These are phyloP conservation scores for Lepidium sativum DNA, from an alignment of 345 rosid species.

Conservation along the genomic window DNA sequence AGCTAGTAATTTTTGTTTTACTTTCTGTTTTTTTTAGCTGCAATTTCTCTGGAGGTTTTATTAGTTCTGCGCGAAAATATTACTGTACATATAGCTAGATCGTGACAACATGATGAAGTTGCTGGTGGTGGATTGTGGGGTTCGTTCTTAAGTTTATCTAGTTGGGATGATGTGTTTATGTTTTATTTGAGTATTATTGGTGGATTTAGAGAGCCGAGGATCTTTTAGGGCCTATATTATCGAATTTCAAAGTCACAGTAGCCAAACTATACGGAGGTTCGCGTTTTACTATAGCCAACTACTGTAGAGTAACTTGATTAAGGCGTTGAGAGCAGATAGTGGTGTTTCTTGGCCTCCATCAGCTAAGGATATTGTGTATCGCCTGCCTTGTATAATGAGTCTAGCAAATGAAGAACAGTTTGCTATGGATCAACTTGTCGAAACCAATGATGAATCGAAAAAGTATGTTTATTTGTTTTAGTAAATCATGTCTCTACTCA, in stretches of 20 bases:
- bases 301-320: constrained; percentile 10
- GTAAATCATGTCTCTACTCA: not conserved
- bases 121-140: constrained; percentile 7
- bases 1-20: constrained; percentile 9
- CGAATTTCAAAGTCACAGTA: not conserved
- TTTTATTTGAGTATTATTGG: constrained; percentile 6
- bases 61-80: not conserved
- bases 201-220: not conserved
- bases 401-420: constrained; percentile 37
- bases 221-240: not conserved
- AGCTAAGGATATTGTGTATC: constrained; percentile 11
- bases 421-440: constrained; percentile 33
- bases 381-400: constrained; percentile 48
- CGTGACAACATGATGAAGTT: constrained; percentile 12
- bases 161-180: constrained; percentile 8
- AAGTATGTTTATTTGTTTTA: constrained; percentile 28
- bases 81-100: constrained; percentile 22
- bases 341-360: not conserved
- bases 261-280: not conserved
- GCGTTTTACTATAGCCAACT: constrained; percentile 9
- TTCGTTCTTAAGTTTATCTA: not conserved
- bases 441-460: constrained; percentile 25
- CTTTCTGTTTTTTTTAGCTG: not conserved
- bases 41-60: not conserved
- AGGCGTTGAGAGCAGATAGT: not conserved